Evolutionary conservation across 2,329 filamentous ascomycete genomes (phyloP), one percentile per base, ranked within the genome.

Genomic region (Grosmannia clavigera): DNA sequence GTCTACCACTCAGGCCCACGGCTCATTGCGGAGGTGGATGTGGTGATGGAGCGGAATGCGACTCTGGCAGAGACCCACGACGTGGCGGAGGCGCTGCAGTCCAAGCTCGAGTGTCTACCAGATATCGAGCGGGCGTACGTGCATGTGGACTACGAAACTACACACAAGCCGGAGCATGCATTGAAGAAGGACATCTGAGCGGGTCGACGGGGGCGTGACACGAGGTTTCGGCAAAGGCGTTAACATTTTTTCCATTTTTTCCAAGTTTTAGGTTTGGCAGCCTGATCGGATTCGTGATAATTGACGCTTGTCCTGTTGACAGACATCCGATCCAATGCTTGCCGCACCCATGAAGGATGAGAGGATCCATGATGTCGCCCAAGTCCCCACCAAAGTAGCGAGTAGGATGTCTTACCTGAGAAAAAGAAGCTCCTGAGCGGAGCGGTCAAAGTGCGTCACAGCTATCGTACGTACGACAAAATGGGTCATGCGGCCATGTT

Each of bases 101-200:
- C 88, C 64, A 97, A 97, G 76, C 78, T 97, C 3, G 94, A 99
- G 79, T 88, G 86, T 60, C 73, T 99, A 64, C 92, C 94, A 0
- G 87, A 96, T 70, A 86, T 97, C 11, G 94, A 97, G 79, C 78
- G 94, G 61, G 91, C 91, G 0, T 97, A 96, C 70, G 94, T 97
- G 25, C 94, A 99, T 71, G 92, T 96, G 22, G 94, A 99, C 72
- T 97, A 95, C 67, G 94, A 97, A 76, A 96, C 92, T 4, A 91
- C 87, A 22, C 94, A 97, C 73, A 92, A 94, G 72, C 92, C 92
- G 0, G 92, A 96, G 76, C 92, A 85, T 67, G 74, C 75, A 16
- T 77, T 74, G 62, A 85, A 84, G 75, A 86, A 86, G 72, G 80
- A 85, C 63, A 63, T 85, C 16, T 60, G 33, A 55, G 43, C 33